A percentile compares a stretch with the other conserved stretches of the same genome.
phyloP scores from a whole-genome alignment of 2,329 filamentous ascomycete species.

The Dactylonectria macrodidyma region DNA sequence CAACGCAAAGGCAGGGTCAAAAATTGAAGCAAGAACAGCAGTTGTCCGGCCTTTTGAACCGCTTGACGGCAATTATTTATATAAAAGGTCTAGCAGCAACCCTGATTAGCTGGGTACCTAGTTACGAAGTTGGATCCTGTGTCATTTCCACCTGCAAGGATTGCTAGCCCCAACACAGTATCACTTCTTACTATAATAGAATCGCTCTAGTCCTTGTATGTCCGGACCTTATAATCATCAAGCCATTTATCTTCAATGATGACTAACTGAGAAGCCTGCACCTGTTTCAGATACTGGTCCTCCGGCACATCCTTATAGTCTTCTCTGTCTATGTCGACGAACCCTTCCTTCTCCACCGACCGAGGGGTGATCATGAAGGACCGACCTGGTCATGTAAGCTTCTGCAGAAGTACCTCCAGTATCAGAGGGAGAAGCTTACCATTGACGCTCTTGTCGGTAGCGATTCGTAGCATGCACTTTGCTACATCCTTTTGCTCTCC shows the following conservation, averaged over 20 bases:
- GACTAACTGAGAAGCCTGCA: slow-evolving; percentile 33
- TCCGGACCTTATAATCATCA: slow-evolving; percentile 36
- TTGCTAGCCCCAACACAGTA: too few relatives aligned
- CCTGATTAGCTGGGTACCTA: too few relatives aligned
- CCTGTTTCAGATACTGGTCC: slow-evolving; percentile 37
- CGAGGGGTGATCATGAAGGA: slow-evolving; percentile 42
- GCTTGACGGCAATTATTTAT: too few relatives aligned
- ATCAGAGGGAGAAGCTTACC: slow-evolving; percentile 15
- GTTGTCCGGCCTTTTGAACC: too few relatives aligned
- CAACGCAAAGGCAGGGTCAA: too few relatives aligned
- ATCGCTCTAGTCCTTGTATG: slow-evolving; percentile 34
- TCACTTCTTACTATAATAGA: too few relatives aligned
- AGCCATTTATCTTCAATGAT: slow-evolving; percentile 42
- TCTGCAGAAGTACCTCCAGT: slow-evolving; percentile 3
- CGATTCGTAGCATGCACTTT: slow-evolving; percentile 53
- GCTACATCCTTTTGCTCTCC: slow-evolving; percentile 52
- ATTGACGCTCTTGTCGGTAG: slow-evolving; percentile 50
- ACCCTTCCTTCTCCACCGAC: slow-evolving; percentile 36
- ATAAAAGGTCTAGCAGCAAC: too few relatives aligned
- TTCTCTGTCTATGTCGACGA: slow-evolving; percentile 40
- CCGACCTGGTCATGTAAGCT: slow-evolving; percentile 20
- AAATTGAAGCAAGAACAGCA: too few relatives aligned
- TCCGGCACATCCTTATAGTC: slow-evolving; percentile 38
- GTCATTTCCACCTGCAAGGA: too few relatives aligned
- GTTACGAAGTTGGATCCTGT: too few relatives aligned